A percentile compares a stretch with the other conserved stretches of the same genome.
Evolutionary conservation across 2,329 filamentous ascomycete genomes (phyloP).

Genomic region (Apiospora malaysiana): DNA sequence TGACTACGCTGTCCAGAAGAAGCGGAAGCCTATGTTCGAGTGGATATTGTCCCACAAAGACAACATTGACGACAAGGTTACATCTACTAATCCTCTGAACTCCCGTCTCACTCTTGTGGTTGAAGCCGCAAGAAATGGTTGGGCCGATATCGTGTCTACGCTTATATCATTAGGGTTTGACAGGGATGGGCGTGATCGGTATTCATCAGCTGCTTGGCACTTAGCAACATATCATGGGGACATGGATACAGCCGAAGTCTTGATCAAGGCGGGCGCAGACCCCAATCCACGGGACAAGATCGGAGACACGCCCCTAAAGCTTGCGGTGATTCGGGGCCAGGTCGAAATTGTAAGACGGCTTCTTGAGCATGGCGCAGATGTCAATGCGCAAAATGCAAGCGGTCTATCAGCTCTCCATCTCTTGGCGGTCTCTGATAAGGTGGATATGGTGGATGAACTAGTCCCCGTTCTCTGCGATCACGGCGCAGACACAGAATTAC

Average conservation of each 20-base stretch:
- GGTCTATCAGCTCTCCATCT: neutral
- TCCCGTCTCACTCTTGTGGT: neutral
- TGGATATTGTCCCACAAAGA: neutral
- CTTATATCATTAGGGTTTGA: neutral
- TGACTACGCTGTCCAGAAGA: neutral
- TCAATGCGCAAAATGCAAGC: neutral
- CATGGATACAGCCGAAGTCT: neutral
- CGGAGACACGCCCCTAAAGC: neutral
- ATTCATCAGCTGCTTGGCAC: neutral
- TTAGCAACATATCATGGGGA: neutral
- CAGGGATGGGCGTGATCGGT: neutral
- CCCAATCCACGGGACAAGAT: neutral
- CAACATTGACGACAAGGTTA: too few relatives aligned
- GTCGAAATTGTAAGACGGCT: neutral
- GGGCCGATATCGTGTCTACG: neutral
- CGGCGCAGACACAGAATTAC: neutral
- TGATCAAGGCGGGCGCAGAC: neutral
- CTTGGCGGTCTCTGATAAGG: neutral
- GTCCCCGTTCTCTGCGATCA: neutral
- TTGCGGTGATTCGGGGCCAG: neutral
- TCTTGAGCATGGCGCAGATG: neutral
- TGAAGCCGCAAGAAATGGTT: neutral
- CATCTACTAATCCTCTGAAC: neutral
- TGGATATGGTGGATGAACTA: neutral
- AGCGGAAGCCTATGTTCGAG: neutral